phyloP scores from a whole-genome alignment of 352 stramenopile genomes.

The Phytophthora crassamura region DNA sequence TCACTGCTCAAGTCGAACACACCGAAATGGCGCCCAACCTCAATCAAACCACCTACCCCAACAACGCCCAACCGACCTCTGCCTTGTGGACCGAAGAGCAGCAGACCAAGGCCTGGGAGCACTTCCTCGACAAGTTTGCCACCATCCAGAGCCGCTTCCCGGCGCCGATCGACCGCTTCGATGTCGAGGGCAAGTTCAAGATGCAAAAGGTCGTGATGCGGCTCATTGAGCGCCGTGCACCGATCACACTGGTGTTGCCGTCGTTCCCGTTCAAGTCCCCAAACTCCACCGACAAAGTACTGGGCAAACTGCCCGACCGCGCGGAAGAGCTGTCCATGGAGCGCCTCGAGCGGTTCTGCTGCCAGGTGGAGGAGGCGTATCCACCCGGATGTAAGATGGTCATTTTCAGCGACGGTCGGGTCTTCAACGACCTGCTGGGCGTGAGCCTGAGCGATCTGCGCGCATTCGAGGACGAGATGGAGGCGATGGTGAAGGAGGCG shows the following conservation, averaged over 20 bases:
- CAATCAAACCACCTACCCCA: conserved; percentile 11
- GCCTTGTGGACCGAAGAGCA: conserved; percentile 12
- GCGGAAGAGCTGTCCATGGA: conserved; percentile 21
- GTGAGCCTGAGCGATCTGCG: conserved; percentile 15
- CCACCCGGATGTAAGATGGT: conserved; percentile 23
- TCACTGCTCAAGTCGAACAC: conserved; percentile 1
- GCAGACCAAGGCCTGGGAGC: conserved; percentile 17
- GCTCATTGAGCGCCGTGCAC: conserved; percentile 21
- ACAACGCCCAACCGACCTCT: neutral
- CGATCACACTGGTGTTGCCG: conserved; percentile 25
- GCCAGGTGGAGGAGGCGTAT: conserved; percentile 23
- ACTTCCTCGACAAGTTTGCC: conserved; percentile 28
- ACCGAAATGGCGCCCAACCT: conserved; percentile 21
- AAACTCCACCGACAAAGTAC: conserved; percentile 25
- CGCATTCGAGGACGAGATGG: conserved; percentile 18
- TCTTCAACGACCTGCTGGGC: conserved; percentile 28
- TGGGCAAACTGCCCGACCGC: conserved; percentile 23
- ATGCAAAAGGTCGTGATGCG: conserved; percentile 25
- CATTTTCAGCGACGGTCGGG: conserved; percentile 28
- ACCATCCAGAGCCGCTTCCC: conserved; percentile 24
- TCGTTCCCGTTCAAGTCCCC: conserved; percentile 29
- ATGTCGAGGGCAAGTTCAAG: conserved; percentile 19
- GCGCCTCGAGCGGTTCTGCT: conserved; percentile 27
- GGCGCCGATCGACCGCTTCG: conserved; percentile 17
- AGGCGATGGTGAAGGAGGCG: conserved; percentile 21